Conservation (phyloP, 2,329 filamentous ascomycete species). For the Lithohypha guttulata region DNA sequence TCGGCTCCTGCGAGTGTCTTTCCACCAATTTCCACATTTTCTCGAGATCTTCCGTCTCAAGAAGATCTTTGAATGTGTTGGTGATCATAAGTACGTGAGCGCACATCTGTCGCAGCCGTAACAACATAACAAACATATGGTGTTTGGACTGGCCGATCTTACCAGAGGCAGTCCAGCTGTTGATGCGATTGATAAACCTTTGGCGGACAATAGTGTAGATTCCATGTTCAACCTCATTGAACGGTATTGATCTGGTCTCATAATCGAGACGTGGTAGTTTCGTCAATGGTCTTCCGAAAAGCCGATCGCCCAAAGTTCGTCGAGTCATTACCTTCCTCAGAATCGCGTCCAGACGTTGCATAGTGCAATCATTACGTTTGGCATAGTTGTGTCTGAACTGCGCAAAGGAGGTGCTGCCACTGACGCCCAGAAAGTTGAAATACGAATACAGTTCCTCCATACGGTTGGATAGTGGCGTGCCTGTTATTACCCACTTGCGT, state of each 20-base stretch:
- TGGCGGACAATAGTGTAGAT: slow-evolving; percentile 44
- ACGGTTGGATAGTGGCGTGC: slow-evolving; percentile 32
- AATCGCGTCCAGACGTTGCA: slow-evolving; percentile 23
- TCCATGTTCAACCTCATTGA: slow-evolving; percentile 41
- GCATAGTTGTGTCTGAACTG: slow-evolving; percentile 24
- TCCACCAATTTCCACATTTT: slow-evolving; percentile 27
- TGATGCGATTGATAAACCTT: slow-evolving; percentile 35
- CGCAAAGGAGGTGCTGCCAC: slow-evolving; percentile 20
- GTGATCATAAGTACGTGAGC: slow-evolving; percentile 41
- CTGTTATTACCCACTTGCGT: slow-evolving; percentile 31
- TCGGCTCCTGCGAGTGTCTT: neutral
- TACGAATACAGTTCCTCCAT: slow-evolving; percentile 31
- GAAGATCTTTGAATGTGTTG: slow-evolving; percentile 33
- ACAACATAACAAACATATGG: slow-evolving; percentile 38
- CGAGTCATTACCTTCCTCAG: slow-evolving; percentile 41
- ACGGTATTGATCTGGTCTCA: slow-evolving; percentile 33
- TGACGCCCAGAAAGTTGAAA: slow-evolving; percentile 29
- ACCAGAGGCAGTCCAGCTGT: slow-evolving; percentile 22
- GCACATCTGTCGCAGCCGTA: slow-evolving; percentile 42
- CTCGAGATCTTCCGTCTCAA: slow-evolving; percentile 37
- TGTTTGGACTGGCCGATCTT: slow-evolving; percentile 24
- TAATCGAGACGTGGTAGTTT: slow-evolving; percentile 42
- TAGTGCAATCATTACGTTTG: slow-evolving; percentile 13
- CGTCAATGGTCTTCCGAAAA: slow-evolving; percentile 45
- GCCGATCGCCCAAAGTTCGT: slow-evolving; percentile 42